Conservation (phyloP, 495 filamentous ascomycete species). For the Pseudevernia furfuracea region DNA sequence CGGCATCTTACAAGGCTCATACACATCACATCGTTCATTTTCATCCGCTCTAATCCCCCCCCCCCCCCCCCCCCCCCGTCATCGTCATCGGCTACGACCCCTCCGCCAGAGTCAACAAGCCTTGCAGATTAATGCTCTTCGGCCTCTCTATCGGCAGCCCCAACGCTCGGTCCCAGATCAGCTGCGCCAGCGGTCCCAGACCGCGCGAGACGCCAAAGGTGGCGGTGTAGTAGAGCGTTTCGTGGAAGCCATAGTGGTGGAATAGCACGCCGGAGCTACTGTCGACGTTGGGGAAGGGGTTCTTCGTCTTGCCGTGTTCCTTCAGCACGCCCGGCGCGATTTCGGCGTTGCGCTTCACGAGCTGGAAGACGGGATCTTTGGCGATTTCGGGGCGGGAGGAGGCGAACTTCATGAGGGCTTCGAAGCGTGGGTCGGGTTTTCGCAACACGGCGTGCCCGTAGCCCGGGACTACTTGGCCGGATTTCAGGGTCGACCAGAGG, state of each 20-base stretch:
- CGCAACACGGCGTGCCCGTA: slow-evolving; percentile 98
- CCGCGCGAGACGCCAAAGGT: slow-evolving; percentile 93
- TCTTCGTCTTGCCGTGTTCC: slow-evolving; percentile 98
- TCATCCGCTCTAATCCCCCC: neutral
- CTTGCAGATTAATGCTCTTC: slow-evolving; percentile 90
- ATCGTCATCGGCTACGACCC: slow-evolving; percentile 18
- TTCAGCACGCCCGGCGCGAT: slow-evolving; percentile 79
- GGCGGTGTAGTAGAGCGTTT: slow-evolving; percentile 95
- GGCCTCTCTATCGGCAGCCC: slow-evolving; percentile 96
- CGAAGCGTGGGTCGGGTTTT: slow-evolving; percentile 93
- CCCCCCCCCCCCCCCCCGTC: too few relatives aligned
- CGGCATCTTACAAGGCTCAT: neutral
- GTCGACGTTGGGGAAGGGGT: slow-evolving; percentile 95
- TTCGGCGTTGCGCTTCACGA: slow-evolving; percentile 79
- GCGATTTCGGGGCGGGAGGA: slow-evolving; percentile 74
- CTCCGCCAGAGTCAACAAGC: slow-evolving; percentile 52
- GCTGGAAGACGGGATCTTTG: slow-evolving; percentile 79
- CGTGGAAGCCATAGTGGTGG: slow-evolving; percentile 92
- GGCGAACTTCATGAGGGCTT: slow-evolving; percentile 95
- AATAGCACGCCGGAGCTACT: slow-evolving; percentile 86
- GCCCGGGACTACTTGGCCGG: slow-evolving; percentile 88
- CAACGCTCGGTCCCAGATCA: slow-evolving; percentile 92
- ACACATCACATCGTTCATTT: neutral
- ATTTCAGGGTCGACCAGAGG: slow-evolving; percentile 87
- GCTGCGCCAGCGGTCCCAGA: slow-evolving; percentile 81